Base-by-base conservation (phyloP, 257 asterid genomes). In the Plantago elongata region DNA sequence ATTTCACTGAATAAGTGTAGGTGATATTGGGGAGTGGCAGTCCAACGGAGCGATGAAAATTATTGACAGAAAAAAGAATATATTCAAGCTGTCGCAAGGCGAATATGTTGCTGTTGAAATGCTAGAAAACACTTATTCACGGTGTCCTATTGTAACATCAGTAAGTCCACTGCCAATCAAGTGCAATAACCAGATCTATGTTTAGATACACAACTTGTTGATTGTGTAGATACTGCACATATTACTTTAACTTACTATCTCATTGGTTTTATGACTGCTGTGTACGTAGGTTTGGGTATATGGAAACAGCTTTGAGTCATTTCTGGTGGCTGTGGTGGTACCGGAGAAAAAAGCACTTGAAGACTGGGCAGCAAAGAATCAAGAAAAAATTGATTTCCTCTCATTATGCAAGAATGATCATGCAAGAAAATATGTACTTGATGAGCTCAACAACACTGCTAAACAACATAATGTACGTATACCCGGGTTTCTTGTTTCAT, bases 1-100 rank as follows among this genome's bases (percentile, higher is more conserved):
- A 12, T 17, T 13, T 18, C 17, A 71, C 15, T 27, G 45, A 30
- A 45, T 45, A 14, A 34, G 55, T 73, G 77, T 69, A 91, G 98
- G 98, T 34, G 98, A 92, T 60, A 70, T 92, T 40, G 98, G 98
- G 68, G 99, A 92, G 73, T 77, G 85, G 86, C 99, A 89, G 71
- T 80, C 86, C 2, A 63, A 78, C 47, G 99, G 99, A 27, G 70
- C 85, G 13, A 80, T 92, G 99, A 92, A 86, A 76, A 84, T 92
- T 60, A 81, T 89, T 43, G 99, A 92, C 69, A 72, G 99, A 71
- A 92, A 92, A 66, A 89, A 92, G 86, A 92, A 92, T 29, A 92
- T 92, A 68, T 92, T 92, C 71, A 92, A 92, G 86, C 75, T 92
- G 73, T 92, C 99, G 29, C 97, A 89, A 80, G 99, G 99, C 8